Base-by-base conservation (phyloP, 1,284 basidiomycete species). In the Cryptococcus deneoformans region DNA sequence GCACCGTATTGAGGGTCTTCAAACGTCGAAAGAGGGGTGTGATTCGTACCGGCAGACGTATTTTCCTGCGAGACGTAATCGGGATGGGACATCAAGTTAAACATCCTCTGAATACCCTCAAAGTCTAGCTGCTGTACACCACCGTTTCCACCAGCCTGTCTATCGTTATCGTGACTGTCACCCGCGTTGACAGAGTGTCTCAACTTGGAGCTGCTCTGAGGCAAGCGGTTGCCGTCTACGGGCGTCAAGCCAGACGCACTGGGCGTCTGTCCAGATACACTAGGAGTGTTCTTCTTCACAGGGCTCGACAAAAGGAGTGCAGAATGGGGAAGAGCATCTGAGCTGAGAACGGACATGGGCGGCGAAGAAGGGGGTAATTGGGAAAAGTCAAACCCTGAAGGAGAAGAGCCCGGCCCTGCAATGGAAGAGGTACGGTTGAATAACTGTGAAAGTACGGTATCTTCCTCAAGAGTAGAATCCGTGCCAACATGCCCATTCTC, bases 331-430 rank as follows among this genome's bases (percentile, higher is more conserved):
- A 72, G 56, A 40, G 60, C 55, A 38, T 54, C 50, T 6, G 65
- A 63, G 8, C 37, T 42, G 10, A 56, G 37, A 7, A 50, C 38
- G 16, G 56, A 49, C 12, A 70, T 54, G 0, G 73, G 73, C 16
- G 73, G 73, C 5, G 69, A 71, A 12, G 62, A 65, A 0, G 73
- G 73, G 2, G 73, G 73, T 3, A 75, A 60, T 39, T 69, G 62
- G 1, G 71, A 72, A 52, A 72, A 73, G 58, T 75, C 71, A 56
- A 75, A 75, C 24, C 65, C 65, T 11, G 52, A 46, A 2, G 66
- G 59, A 10, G 65, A 57, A 2, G 58, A 60, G 40, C 54, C 57
- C 12, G 51, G 50, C 5, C 61, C 10, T 16, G 55, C 56, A 20
- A 63, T 53, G 1, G 69, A 70, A 16, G 68, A 69, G n/a, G 72